These are phyloP conservation scores for Cercospora sp. DNA, from an alignment of 2,329 filamentous ascomycete genomes.

Conservation along the genomic window DNA sequence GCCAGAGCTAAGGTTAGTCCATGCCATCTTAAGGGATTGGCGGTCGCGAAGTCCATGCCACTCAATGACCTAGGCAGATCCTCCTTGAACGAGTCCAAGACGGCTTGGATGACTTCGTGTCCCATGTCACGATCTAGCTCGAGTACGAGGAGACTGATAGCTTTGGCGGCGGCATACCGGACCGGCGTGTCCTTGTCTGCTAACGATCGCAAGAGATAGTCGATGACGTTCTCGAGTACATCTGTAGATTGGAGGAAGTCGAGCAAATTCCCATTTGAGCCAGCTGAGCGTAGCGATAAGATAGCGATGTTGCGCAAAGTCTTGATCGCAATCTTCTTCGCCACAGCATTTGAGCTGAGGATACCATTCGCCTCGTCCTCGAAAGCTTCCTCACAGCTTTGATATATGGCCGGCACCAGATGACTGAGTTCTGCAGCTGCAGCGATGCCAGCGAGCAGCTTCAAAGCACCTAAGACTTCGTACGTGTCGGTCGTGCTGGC, in stretches of 20 bases:
- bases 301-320: constrained; percentile 74
- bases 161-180: constrained; percentile 86
- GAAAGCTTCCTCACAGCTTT: constrained; percentile 61
- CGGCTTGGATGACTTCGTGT: constrained; percentile 80
- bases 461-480: constrained; percentile 74
- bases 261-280: constrained; percentile 30
- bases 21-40: constrained; percentile 86
- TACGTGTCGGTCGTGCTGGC: constrained; percentile 55
- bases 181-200: constrained; percentile 90
- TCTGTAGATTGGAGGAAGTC: constrained; percentile 41
- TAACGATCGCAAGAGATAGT: constrained; percentile 74
- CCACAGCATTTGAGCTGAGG: constrained; percentile 73
- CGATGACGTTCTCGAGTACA: constrained; percentile 74
- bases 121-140: constrained; percentile 80
- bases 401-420: constrained; percentile 67
- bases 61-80: constrained; percentile 57
- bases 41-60: constrained; percentile 65
- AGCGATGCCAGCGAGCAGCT: constrained; percentile 75
- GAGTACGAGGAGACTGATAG: constrained; percentile 80
- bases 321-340: constrained; percentile 81
- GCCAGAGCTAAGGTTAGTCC: constrained; percentile 84
- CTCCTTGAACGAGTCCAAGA: constrained; percentile 68
- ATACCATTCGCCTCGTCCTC: constrained; percentile 53
- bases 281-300: constrained; percentile 56
- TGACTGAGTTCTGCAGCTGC: constrained; percentile 70